phyloP scores from a whole-genome alignment of 2,329 filamentous ascomycete genomes.

The Fusarium nurragi region DNA sequence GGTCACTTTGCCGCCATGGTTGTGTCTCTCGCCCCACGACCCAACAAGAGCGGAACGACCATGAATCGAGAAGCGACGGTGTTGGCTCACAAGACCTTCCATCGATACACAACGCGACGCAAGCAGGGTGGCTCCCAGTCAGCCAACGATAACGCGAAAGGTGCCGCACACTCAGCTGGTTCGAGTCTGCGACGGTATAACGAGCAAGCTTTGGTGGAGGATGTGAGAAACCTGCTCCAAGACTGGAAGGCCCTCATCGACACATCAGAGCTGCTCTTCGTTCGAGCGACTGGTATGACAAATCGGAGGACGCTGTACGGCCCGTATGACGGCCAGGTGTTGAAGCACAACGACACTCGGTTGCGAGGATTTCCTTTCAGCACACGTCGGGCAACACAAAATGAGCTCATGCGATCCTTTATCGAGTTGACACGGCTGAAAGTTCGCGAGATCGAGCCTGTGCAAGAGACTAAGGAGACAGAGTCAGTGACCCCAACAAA shows the following conservation, averaged over 20 bases:
- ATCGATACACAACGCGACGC: slow-evolving; percentile 92
- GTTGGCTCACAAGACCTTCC: slow-evolving; percentile 96
- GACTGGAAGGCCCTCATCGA: slow-evolving; percentile 92
- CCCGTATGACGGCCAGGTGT: slow-evolving; percentile 87
- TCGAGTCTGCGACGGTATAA: slow-evolving; percentile 92
- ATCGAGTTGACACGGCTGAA: slow-evolving; percentile 94
- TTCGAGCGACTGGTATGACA: slow-evolving; percentile 86
- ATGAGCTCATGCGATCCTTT: slow-evolving; percentile 93
- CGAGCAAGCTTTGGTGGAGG: slow-evolving; percentile 87
- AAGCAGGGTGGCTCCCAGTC: slow-evolving; percentile 98
- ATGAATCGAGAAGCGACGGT: slow-evolving; percentile 88
- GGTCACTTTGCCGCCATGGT: slow-evolving; percentile 98
- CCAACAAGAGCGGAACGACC: slow-evolving; percentile 72
- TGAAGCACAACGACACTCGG: slow-evolving; percentile 80
- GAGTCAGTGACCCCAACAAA: slow-evolving; percentile 52
- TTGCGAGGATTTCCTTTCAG: slow-evolving; percentile 92
- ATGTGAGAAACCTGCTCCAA: slow-evolving; percentile 80
- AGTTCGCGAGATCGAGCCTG: slow-evolving; percentile 78
- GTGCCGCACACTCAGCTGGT: slow-evolving; percentile 92
- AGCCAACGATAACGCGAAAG: slow-evolving; percentile 92
- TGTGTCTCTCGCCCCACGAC: slow-evolving; percentile 84
- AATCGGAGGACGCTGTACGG: slow-evolving; percentile 91
- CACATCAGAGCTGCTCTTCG: slow-evolving; percentile 83
- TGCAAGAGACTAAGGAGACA: slow-evolving; percentile 59
- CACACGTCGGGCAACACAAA: slow-evolving; percentile 89